A percentile compares a stretch with the other conserved stretches of the same genome.
phyloP scores from a whole-genome alignment of 805 yeast genomes.

The Pichia kluyveri region DNA sequence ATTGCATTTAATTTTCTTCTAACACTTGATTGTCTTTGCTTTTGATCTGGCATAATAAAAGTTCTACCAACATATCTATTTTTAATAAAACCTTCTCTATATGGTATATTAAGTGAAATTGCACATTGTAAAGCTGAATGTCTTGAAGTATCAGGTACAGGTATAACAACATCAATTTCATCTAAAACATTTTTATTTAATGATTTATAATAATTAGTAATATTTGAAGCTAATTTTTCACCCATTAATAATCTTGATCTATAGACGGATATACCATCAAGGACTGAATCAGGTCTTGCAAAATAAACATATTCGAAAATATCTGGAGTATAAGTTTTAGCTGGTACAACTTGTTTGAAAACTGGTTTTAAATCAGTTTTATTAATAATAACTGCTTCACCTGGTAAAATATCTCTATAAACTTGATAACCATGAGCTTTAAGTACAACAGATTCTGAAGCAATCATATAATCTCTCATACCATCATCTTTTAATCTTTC shows the following conservation, averaged over 20 bases:
- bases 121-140: conserved; percentile 92
- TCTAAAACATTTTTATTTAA: conserved; percentile 36
- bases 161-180: conserved; percentile 87
- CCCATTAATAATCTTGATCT: conserved; percentile 94
- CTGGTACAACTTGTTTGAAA: conserved; percentile 76
- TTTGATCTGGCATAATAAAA: conserved; percentile 97
- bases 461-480: conserved; percentile 79
- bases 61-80: conserved; percentile 97
- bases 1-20: conserved; percentile 93
- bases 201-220: conserved; percentile 31
- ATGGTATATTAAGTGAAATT: conserved; percentile 67
- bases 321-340: conserved; percentile 81
- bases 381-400: conserved; percentile 92
- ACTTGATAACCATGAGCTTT: conserved; percentile 81
- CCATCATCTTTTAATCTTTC: conserved; percentile 68
- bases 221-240: conserved; percentile 69
- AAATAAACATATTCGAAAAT: conserved; percentile 95
- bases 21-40: conserved; percentile 86
- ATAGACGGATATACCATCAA: conserved; percentile 96
- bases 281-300: conserved; percentile 93
- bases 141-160: conserved; percentile 98
- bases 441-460: conserved; percentile 90
- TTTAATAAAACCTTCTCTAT: conserved; percentile 95
- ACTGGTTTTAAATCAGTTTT: conserved; percentile 66
- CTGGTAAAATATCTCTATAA: conserved; percentile 81